Evolutionary conservation across 805 yeast species (phyloP), one percentile per base, ranked within the genome.

Genomic region (Candida xyloterini): DNA sequence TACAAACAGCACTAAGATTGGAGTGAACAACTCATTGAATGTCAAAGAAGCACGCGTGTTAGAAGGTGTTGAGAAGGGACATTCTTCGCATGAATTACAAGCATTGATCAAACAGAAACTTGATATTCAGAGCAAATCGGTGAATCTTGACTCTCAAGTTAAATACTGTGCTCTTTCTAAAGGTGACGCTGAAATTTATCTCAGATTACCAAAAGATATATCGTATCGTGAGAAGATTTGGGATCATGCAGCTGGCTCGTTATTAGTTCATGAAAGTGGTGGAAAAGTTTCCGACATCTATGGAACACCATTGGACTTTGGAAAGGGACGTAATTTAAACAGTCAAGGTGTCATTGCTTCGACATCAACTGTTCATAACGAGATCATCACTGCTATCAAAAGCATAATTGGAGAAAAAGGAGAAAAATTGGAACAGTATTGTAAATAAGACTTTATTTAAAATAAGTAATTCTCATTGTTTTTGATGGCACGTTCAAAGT

Each of bases 191-290:
- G 97, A 93, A 53, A 75, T 93, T 10, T 93, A 95, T 55, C 69
- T 93, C 45, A 80, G 99, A 51, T 66, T 95, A 43, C 99, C 99
- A 10, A 78, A 81, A 32, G 79, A 74, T 49, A 70, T 78, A 36
- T 64, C 74, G 3, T 93, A 90, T 60, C 75, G 86, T 53, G 99
- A 93, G 60, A 93, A 93, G 64, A 89, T 93, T 44, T 93, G 99
- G 98, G 99, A 93, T 64, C 99, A 93, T 61, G 98, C 98, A 14
- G 95, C 97, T 2, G 99, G 99, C 3, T 83, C 84, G 55, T 71
- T 91, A 10, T 73, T 93, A 45, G 81, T 95, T 32, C 71, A 75
- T 25, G 99, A 95, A 62, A 84, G 95, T 52, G 97, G 97, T 30
- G 99, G 99, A 6, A 60, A 69, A 35, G 98, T 93, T 10, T 79